Evolutionary conservation across 2,329 filamentous ascomycete species (phyloP), one percentile per base, ranked within the genome.

Genomic region (Endoconidiophora laricicola): DNA sequence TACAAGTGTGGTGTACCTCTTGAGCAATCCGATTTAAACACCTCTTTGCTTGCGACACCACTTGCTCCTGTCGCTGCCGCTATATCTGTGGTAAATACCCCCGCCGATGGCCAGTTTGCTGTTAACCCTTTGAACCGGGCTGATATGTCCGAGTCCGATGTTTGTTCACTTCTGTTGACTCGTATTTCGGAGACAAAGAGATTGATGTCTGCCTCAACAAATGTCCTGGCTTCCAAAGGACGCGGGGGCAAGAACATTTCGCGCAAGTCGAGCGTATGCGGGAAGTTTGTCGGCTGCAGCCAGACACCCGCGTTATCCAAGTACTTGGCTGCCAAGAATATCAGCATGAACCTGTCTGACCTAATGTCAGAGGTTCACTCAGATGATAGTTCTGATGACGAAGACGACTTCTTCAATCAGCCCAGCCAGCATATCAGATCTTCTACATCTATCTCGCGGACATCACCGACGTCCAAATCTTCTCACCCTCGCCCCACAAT

Each of bases 1-100:
- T 74, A 88, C 50, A 83, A 84, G 53, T 93, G 86, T 58, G 91
- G 91, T 48, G 81, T 88, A 57, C 78, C 83, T 10, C 78, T 94
- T 52, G 84, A 94, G 14, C 44, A 49, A 20, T 18, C 26, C 12
- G 51, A 53, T 14, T 39, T 53, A 18, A 37, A 29, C 2, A 36
- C 47, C 7, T 26, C 36, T 33, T 44, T 26, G 22, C 23, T 38
- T 20, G 22, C 38, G 6, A 16, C 36, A 4, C 26, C 40, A 6
- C 38, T 39, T n/a, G 22, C 49, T 14, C 49, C 49, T 3, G n/a
- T 45, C 4, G 14, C 29, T 37, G 16, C 29, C 43, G 39, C 47
- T 26, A 12, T 39, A 16, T 20, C 50, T 4, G 29, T 39, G 18
- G 22, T 36, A 16, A 22, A 5, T 23, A 14, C 41, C 10, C 10